Base-by-base conservation (phyloP, 805 yeast genomes). In the Cephaloascus fragrans region DNA sequence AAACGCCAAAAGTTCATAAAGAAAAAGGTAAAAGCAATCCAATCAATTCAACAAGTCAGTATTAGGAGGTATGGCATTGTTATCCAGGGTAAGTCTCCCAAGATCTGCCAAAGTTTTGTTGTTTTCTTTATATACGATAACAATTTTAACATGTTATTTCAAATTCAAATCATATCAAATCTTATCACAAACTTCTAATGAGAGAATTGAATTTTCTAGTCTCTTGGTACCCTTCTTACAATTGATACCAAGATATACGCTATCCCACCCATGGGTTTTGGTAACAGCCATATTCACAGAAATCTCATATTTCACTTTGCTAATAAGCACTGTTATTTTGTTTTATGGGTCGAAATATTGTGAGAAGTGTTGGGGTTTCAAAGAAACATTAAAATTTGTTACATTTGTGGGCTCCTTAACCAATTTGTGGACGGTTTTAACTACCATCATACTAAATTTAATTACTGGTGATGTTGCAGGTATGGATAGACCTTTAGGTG, bases 41-140 rank as follows among this genome's bases (percentile, higher is more conserved):
- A n/a, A n/a, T n/a, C n/a, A n/a, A n/a, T n/a, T n/a, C n/a, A n/a
- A n/a, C n/a, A n/a, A n/a, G n/a, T n/a, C n/a, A n/a, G n/a, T n/a
- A n/a, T n/a, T n/a, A n/a, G n/a, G n/a, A n/a, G n/a, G n/a, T n/a
- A n/a, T n/a, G n/a, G n/a, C n/a, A n/a, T n/a, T n/a, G n/a, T n/a
- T n/a, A 83, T 90, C 39, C 83, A 84, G 42, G 71, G 74, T 41
- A 87, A 85, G 49, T 83, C 87, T 56, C 50, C 59, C 18, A 69
- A 67, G 57, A 17, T 72, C 77, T 17, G 70, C 83, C 3, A 61
- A 65, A 39, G 55, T 66, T 16, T 61, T 73, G 32, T 45, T 77
- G 3, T 48, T 58, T 3, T 46, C 66, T 3, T 61, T 75, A 35
- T 48, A 65, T 2, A 32, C 47, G 3, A 52, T 73, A 4, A 67